A percentile compares a stretch with the other conserved stretches of the same genome.
These are phyloP conservation scores for Nissolia schottii DNA, from an alignment of 306 rosid genomes.

Conservation along the genomic window DNA sequence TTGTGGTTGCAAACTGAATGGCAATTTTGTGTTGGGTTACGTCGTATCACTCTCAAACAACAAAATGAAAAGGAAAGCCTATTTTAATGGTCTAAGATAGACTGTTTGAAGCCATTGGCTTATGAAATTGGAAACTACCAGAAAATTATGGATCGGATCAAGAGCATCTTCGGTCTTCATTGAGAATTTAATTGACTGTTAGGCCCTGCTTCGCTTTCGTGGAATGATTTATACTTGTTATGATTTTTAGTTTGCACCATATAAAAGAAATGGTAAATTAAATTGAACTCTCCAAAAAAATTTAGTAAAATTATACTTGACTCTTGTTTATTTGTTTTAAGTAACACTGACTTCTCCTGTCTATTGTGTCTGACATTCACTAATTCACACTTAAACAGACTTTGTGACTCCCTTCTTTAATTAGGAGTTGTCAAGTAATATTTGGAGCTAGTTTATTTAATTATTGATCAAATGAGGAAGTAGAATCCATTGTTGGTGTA, in stretches of 20 bases:
- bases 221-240: slow-evolving; percentile 12
- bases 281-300: too few relatives aligned
- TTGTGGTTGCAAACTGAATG: background rate
- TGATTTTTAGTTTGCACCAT: background rate
- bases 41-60: background rate
- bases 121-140: slow-evolving; percentile 21
- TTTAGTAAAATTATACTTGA: too few relatives aligned
- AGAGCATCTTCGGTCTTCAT: slow-evolving; percentile 3
- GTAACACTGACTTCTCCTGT: too few relatives aligned
- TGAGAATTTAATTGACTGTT: slow-evolving; percentile 18
- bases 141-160: background rate
- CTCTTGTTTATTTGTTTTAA: too few relatives aligned
- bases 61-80: slow-evolving; percentile 6
- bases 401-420: too few relatives aligned
- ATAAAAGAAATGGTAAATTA: background rate
- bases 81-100: slow-evolving; percentile 5
- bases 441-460: too few relatives aligned
- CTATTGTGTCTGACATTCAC: too few relatives aligned
- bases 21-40: background rate
- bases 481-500: too few relatives aligned
- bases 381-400: too few relatives aligned
- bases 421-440: too few relatives aligned
- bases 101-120: slow-evolving; percentile 14
- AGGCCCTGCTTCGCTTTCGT: slow-evolving; percentile 24
- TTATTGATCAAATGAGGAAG: too few relatives aligned